Conservation (phyloP, 2,329 filamentous ascomycete genomes). For the Emmonsiellopsis sp. region DNA sequence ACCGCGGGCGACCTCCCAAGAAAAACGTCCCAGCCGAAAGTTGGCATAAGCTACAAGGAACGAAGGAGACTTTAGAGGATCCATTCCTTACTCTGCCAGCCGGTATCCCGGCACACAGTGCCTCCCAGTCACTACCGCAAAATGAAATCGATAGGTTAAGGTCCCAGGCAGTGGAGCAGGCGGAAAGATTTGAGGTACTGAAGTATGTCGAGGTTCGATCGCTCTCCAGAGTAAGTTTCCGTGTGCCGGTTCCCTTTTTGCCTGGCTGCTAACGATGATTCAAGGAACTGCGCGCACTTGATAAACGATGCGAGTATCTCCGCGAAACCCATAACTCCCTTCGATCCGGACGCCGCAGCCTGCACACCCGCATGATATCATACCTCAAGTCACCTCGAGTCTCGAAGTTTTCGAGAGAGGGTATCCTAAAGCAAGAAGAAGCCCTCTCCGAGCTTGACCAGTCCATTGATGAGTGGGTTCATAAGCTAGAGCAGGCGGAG, state of each 20-base stretch:
- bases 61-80: not conserved
- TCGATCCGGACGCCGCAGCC: conserved; percentile 64
- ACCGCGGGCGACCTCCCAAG: conserved; percentile 9
- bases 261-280: conserved; percentile 1
- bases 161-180: conserved; percentile 17
- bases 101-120: conserved; percentile 14
- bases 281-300: conserved; percentile 64
- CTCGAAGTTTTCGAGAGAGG: conserved; percentile 64
- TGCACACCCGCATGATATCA: conserved; percentile 68
- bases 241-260: not conserved
- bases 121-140: conserved; percentile 10
- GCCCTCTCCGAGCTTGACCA: conserved; percentile 66
- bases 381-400: conserved; percentile 64
- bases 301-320: conserved; percentile 69
- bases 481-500: conserved; percentile 71
- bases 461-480: conserved; percentile 72
- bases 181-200: conserved; percentile 18
- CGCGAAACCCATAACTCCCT: conserved; percentile 68
- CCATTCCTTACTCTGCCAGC: conserved; percentile 11
- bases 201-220: conserved; percentile 17
- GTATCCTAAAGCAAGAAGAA: conserved; percentile 71
- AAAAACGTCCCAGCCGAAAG: conserved; percentile 4
- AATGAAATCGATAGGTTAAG: conserved; percentile 16
- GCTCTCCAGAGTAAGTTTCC: conserved; percentile 17
- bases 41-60: not conserved